phyloP scores from a whole-genome alignment of 306 rosid species.

The Cercis canadensis region DNA sequence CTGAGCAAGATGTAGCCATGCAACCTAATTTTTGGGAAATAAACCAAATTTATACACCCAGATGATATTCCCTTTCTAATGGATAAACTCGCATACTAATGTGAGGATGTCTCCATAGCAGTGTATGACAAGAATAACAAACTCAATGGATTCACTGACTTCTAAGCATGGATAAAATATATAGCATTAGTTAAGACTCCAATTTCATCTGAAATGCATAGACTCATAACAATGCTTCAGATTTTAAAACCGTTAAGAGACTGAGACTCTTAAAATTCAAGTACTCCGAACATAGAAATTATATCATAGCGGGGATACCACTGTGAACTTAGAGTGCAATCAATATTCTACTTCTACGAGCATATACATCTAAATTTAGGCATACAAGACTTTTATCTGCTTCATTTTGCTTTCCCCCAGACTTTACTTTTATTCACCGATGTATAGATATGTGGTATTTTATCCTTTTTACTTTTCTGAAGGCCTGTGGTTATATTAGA shows the following conservation, averaged over 20 bases:
- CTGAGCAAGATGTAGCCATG: too few species aligned
- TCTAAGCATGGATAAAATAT: too few species aligned
- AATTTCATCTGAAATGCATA: too few species aligned
- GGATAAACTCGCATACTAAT: too few species aligned
- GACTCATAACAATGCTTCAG: too few species aligned
- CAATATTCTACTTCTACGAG: background rate
- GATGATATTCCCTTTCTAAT: too few species aligned
- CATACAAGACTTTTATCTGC: background rate
- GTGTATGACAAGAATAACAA: too few species aligned
- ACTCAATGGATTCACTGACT: too few species aligned
- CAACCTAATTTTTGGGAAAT: too few species aligned
- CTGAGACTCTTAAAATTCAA: constrained; percentile 9
- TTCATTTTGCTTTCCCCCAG: background rate
- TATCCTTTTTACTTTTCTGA: constrained; percentile 20
- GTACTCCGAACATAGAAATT: constrained; percentile 3
- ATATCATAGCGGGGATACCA: background rate
- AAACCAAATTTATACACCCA: too few species aligned
- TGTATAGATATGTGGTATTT: background rate
- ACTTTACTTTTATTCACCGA: background rate
- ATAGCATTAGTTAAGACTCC: too few species aligned
- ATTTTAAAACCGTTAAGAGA: background rate
- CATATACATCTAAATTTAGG: background rate
- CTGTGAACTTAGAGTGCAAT: background rate
- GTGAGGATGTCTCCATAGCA: too few species aligned
- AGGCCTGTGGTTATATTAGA: constrained; percentile 10